Base-by-base conservation (phyloP, 495 filamentous ascomycete species). In the Copromyces sp. region DNA sequence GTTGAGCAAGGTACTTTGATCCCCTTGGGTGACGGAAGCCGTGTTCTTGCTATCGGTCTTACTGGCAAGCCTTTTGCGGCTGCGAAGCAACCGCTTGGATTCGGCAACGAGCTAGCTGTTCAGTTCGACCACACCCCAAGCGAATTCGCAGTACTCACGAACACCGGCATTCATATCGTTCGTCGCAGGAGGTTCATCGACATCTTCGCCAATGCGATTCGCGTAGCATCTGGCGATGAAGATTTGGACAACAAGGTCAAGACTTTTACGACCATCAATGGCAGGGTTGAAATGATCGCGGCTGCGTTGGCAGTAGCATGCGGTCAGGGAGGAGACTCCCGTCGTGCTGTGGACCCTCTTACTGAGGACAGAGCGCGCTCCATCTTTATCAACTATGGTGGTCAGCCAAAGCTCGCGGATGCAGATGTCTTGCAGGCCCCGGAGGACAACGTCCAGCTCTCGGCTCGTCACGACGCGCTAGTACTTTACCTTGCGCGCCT, bases 291-390 rank as follows among this genome's bases (percentile, higher is more conserved):
- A 79, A 93, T 91, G 0, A 89, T 93, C 74, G 93, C 96, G 0
- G 94, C 94, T 70, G 93, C 96, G 11, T 85, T 99, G 29, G 96
- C 96, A 9, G 95, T 98, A n/a, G 94, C 94, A 16, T 99, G 95
- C 79, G 94, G 95, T 14, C 93, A 97, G 79, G 94, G 92, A 20
- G 87, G 90, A 32, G 93, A 95, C 75, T 86, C 94, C 61, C 81
- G 84, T 12, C 88, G 93, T 68, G 84, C 93, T 0, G 90, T 87
- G n/a, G 95, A 98, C 76, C 91, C 92, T 1, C 87, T 92, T 44
- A 90, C 97, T 29, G 83, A 95, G 29, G 93, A 95, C 75, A 87
- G 89, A 65, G 95, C 95, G 6, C 89, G 94, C 73, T 91, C 91
- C 76, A 91, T 90, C 4, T 98, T 96, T 77, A 93, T 98, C 71